A percentile compares a stretch with the other conserved stretches of the same genome.
Conservation (phyloP, 768 basidiomycete genomes). For the Artomyces pyxidatus region DNA sequence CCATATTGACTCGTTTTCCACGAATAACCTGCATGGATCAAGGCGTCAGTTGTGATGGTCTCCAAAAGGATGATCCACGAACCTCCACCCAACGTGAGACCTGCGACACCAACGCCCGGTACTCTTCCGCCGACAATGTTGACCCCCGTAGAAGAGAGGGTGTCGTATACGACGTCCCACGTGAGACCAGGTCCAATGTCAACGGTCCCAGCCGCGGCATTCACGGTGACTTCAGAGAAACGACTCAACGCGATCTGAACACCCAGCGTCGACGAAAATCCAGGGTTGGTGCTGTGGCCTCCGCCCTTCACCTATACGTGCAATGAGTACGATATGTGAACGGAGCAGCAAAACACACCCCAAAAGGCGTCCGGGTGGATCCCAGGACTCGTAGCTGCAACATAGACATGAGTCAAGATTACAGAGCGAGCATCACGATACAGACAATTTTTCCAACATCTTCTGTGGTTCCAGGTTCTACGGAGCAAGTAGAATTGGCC, state of each 20-base stretch:
- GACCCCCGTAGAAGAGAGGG: slow-evolving; percentile 12
- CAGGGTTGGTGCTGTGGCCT: slow-evolving; percentile 17
- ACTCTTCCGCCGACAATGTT: slow-evolving; percentile 19
- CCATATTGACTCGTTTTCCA: slow-evolving; percentile 26
- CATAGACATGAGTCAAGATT: background rate
- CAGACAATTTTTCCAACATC: slow-evolving; percentile 15
- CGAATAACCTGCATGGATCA: slow-evolving; percentile 22
- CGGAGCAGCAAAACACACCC: too few species aligned
- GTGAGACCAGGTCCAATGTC: slow-evolving; percentile 17
- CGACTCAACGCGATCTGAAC: slow-evolving; percentile 20
- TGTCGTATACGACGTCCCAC: slow-evolving; percentile 22
- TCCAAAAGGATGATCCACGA: background rate
- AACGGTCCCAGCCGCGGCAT: slow-evolving; percentile 4
- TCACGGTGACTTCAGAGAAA: slow-evolving; percentile 10
- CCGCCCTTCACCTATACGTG: slow-evolving; percentile 17
- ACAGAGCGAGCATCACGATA: background rate
- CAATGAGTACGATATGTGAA: background rate
- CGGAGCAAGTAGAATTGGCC: slow-evolving; percentile 10
- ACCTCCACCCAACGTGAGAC: slow-evolving; percentile 22
- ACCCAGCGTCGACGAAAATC: slow-evolving; percentile 21
- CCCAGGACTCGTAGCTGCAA: slow-evolving; percentile 1
- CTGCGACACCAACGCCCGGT: slow-evolving; percentile 18
- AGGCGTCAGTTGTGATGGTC: too few species aligned
- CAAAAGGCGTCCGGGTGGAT: too few species aligned
- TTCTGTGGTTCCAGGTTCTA: slow-evolving; percentile 16